Percentiles rank a stretch among this genome's conserved stretches.
phyloP scores from a whole-genome alignment of 208 protist genomes.

The Blechomonas ayalai region DNA sequence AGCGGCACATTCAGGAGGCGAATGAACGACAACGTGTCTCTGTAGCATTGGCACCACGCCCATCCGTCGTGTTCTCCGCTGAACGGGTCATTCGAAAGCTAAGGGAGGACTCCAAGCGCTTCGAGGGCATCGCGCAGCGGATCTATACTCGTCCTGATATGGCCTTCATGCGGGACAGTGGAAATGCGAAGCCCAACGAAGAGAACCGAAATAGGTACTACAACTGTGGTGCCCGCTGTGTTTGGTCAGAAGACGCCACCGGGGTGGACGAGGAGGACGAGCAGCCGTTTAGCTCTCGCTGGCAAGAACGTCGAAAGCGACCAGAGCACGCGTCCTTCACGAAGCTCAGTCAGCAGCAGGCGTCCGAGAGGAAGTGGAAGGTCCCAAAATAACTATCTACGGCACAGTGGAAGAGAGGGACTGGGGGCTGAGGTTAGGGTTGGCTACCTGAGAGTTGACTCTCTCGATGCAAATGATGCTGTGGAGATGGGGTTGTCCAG shows the following conservation, averaged over 20 bases:
- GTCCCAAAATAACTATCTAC: conserved; percentile 22
- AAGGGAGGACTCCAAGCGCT: conserved; percentile 49
- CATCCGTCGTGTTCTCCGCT: conserved; percentile 50
- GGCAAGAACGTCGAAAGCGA: conserved; percentile 47
- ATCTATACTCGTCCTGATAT: conserved; percentile 61
- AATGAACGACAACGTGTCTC: conserved; percentile 17
- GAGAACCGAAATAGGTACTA: not conserved
- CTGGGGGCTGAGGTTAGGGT: not conserved
- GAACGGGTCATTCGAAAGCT: conserved; percentile 60
- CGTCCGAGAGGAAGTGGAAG: conserved; percentile 1
- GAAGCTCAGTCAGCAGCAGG: conserved; percentile 19
- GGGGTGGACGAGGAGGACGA: conserved; percentile 49
- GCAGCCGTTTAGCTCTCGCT: conserved; percentile 25
- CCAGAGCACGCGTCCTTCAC: conserved; percentile 58
- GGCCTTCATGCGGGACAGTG: conserved; percentile 47
- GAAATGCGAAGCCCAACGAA: not conserved
- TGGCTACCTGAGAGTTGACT: too few relatives aligned
- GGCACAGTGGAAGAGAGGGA: not conserved
- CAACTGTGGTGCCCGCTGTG: conserved; percentile 5
- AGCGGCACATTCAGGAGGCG: conserved; percentile 27
- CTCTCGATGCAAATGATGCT: too few relatives aligned
- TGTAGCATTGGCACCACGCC: conserved; percentile 26
- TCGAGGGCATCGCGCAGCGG: conserved; percentile 56
- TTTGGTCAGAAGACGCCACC: conserved; percentile 32
- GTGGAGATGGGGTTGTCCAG: too few relatives aligned